A percentile compares a stretch with the other conserved stretches of the same genome.
Evolutionary conservation across 2,329 filamentous ascomycete genomes (phyloP).

Genomic region (Aspergillus sp.): DNA sequence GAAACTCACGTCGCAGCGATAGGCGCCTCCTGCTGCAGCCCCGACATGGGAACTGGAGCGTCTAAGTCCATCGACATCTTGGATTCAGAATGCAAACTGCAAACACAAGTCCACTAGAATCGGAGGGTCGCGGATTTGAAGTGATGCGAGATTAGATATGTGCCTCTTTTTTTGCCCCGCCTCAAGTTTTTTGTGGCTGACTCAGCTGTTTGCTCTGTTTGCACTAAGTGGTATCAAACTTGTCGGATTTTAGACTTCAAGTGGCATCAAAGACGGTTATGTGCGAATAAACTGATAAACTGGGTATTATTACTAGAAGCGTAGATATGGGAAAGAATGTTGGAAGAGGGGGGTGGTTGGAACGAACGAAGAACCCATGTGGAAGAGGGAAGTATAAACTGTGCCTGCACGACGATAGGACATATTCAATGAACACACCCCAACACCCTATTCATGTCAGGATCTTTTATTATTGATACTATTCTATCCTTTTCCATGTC

Average conservation of each 20-base stretch:
- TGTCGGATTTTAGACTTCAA: too few species aligned
- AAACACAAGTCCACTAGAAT: not conserved
- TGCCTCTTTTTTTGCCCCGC: not conserved
- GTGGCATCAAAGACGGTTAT: too few species aligned
- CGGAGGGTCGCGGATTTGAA: not conserved
- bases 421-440: too few species aligned
- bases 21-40: slow-evolving; percentile 33
- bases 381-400: too few species aligned
- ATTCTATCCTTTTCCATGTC: not conserved
- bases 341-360: not conserved
- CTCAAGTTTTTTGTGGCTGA: not conserved
- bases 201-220: not conserved
- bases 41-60: slow-evolving; percentile 51
- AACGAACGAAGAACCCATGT: too few species aligned
- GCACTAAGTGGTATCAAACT: not conserved
- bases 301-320: too few species aligned
- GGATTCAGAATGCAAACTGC: not conserved
- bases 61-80: slow-evolving; percentile 57
- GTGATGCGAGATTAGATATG: not conserved
- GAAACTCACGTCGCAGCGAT: slow-evolving; percentile 54
- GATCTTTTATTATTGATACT: not conserved
- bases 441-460: too few species aligned
- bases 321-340: too few species aligned
- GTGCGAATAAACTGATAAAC: too few species aligned
- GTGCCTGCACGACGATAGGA: too few species aligned